Base-by-base conservation (phyloP, 768 basidiomycete genomes). In the Pholiota conissans region DNA sequence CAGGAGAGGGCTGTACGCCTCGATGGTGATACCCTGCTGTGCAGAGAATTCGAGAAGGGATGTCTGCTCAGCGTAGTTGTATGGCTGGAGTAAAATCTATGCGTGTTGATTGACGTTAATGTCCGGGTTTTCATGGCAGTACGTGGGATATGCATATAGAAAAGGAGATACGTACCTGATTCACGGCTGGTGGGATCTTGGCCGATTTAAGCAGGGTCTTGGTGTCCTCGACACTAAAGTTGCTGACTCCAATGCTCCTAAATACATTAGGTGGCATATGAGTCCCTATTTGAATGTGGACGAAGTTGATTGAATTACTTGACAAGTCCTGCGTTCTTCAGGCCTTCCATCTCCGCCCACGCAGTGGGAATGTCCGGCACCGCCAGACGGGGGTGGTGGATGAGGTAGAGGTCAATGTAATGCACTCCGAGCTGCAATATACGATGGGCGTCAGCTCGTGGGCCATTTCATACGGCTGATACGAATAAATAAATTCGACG, bases 241-340 rank as follows among this genome's bases (percentile, higher is more conserved):
- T 90, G 72, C 84, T 86, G 37, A 90, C 85, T 20, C 87, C 88
- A 54, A 89, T 87, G 67, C 82, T 86, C 82, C 85, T 87, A 61
- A 3, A 62, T n/a, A n/a, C n/a, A n/a, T n/a, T n/a, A n/a, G n/a
- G 24, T 42, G 22, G 27, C 35, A 20, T 24, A 11, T 14, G 39
- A 18, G 28, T n/a, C 3, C 28, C 8, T 14, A 55, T 22, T 20
- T 28, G 30, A 27, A 24, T 14, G 9, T 18, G 2, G 37, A n/a
- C n/a, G n/a, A n/a, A 6, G 52, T 5, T 8, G 13, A 11, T 32
- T 20, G 60, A 73, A 34, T n/a, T 52, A 84, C 86, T 82, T 87
- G 53, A 79, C 80, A 2, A 85, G 71, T 0, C 87, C 87, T n/a
- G 79, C 71, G 18, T 74, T 70, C 61, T 83, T 78, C 53, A 87